phyloP scores from a whole-genome alignment of 371 early-diverging fungal species.

The Mucor circinelloides region DNA sequence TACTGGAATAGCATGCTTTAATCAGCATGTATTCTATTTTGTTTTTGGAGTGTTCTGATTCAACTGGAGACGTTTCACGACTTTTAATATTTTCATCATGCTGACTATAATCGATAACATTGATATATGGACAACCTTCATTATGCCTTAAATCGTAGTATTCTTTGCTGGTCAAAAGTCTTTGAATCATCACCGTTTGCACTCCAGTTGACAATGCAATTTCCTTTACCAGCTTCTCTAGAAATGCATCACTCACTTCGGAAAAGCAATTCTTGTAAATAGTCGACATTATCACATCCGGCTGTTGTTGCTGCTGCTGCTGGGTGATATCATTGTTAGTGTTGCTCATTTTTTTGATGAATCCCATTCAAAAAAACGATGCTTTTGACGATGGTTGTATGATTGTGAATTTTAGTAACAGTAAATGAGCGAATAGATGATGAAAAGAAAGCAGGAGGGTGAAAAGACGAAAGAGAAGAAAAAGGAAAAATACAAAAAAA shows the following conservation, averaged over 20 bases:
- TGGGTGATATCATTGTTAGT: not conserved
- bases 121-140: slow-evolving; percentile 17
- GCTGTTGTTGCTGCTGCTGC: not conserved
- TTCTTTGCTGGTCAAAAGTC: slow-evolving; percentile 23
- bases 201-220: slow-evolving; percentile 17
- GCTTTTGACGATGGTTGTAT: not conserved
- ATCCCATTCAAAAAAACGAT: not conserved
- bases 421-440: not conserved
- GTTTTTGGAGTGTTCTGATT: not conserved
- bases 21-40: slow-evolving; percentile 10
- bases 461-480: not conserved
- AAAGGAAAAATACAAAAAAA: not conserved
- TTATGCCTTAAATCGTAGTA: slow-evolving; percentile 22
- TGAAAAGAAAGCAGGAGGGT: not conserved
- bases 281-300: slow-evolving; percentile 1
- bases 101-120: not conserved
- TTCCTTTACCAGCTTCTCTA: slow-evolving; percentile 15
- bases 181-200: slow-evolving; percentile 28
- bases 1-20: slow-evolving; percentile 17
- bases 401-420: not conserved
- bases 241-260: slow-evolving; percentile 17
- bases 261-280: slow-evolving; percentile 20
- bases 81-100: not conserved
- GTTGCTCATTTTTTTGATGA: not conserved
- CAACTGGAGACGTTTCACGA: slow-evolving; percentile 1